These are phyloP conservation scores for Triangularia setosa DNA, from an alignment of 2,329 filamentous ascomycete species.

Conservation along the genomic window DNA sequence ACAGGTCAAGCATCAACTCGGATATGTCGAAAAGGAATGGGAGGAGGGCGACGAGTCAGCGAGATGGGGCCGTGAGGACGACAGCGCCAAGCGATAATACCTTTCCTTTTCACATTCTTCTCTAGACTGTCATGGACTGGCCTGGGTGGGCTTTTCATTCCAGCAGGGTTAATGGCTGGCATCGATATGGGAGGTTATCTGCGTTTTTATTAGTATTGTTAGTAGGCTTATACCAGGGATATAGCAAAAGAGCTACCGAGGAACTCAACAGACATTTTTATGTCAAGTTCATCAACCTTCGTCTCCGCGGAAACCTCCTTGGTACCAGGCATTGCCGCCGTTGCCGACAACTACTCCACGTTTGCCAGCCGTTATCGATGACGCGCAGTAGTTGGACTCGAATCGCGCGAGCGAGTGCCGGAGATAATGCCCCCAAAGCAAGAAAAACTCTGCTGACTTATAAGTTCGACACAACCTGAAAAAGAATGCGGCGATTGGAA, in stretches of 20 bases:
- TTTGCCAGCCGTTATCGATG: not conserved
- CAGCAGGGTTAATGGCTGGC: not conserved
- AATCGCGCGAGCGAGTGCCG: not conserved
- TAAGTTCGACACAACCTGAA: not conserved
- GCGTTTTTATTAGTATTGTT: not conserved
- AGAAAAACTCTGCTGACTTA: not conserved
- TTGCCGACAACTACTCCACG: not conserved
- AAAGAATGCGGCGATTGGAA: not conserved
- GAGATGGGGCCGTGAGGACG: conserved; percentile 65
- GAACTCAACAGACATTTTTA: not conserved
- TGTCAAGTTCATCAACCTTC: not conserved
- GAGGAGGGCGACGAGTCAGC: conserved; percentile 76
- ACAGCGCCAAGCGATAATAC: conserved; percentile 23
- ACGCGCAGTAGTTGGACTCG: not conserved
- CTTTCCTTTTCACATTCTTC: not conserved
- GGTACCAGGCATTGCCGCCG: not conserved
- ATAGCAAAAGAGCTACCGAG: not conserved
- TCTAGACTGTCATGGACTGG: not conserved
- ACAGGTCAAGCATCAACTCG: conserved; percentile 78
- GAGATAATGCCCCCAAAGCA: not conserved
- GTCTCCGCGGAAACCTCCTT: not conserved
- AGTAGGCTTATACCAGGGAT: not conserved
- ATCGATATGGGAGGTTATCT: not conserved
- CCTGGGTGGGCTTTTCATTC: not conserved
- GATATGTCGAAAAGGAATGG: conserved; percentile 85